Evolutionary conservation across 352 stramenopile species (phyloP).

Genomic region (Thraustochytrium sp.): DNA sequence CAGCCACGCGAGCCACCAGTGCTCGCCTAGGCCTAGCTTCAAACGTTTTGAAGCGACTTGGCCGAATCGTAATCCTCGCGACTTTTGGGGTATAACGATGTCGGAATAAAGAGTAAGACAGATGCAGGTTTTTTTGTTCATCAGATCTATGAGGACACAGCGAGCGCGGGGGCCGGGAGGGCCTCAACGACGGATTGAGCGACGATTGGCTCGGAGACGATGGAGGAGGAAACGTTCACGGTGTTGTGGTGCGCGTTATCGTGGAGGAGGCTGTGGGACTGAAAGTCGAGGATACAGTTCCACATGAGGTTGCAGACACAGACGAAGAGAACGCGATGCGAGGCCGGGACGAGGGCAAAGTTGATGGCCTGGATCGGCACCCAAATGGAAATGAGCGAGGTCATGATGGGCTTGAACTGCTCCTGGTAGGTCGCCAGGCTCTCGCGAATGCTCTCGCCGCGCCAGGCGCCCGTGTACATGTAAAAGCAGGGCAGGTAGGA

Average conservation of each 20-base stretch:
- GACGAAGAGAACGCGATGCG: conserved; percentile 24
- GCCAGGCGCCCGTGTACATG: neutral
- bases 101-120: too few relatives aligned
- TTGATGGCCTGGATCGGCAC: conserved; percentile 28
- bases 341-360: conserved; percentile 7
- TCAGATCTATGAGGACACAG: too few relatives aligned
- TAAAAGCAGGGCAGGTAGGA: conserved; percentile 28
- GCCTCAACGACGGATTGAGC: too few relatives aligned
- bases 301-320: conserved; percentile 22
- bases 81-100: too few relatives aligned
- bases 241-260: neutral
- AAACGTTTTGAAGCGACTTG: too few relatives aligned
- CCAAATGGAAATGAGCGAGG: neutral
- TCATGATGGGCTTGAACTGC: conserved; percentile 21
- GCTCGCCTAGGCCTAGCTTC: too few relatives aligned
- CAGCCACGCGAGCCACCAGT: too few relatives aligned
- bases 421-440: neutral
- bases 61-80: too few relatives aligned
- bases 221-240: too few relatives aligned
- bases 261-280: neutral
- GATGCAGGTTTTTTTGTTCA: too few relatives aligned
- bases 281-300: conserved; percentile 6
- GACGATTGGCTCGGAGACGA: too few relatives aligned
- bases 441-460: neutral
- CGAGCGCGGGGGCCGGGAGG: too few relatives aligned